Percentiles rank a stretch among this genome's conserved stretches.
Evolutionary conservation across 495 filamentous ascomycete species (phyloP).

Genomic region (Neurospora sublineolata): DNA sequence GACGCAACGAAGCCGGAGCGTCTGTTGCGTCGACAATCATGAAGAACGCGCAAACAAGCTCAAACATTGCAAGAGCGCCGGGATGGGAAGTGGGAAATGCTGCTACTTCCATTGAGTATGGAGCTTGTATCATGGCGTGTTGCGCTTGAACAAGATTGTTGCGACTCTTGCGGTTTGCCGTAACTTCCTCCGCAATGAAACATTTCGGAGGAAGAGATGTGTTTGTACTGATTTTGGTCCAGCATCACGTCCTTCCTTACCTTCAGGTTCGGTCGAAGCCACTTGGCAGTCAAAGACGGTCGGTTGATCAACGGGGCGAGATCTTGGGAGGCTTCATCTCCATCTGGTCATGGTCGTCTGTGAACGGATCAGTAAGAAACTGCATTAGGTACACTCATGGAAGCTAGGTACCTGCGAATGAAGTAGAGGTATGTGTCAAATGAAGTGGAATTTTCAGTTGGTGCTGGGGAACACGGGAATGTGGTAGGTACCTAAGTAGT

Average conservation of each 20-base stretch:
- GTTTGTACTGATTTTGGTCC: background rate
- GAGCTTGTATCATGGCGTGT: background rate
- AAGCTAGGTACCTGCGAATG: background rate
- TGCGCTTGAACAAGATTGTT: background rate
- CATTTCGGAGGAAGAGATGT: background rate
- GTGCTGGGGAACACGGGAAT: background rate
- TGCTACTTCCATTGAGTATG: background rate
- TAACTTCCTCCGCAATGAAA: background rate
- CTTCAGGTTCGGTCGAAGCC: background rate
- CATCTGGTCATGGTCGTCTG: background rate
- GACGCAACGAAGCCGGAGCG: background rate
- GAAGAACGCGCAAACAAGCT: background rate
- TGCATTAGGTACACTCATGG: background rate
- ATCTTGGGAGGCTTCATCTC: background rate
- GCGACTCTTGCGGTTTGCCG: background rate
- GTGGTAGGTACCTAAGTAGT: background rate
- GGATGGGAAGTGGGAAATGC: background rate
- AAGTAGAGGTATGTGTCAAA: background rate
- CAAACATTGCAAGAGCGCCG: background rate
- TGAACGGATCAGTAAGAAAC: background rate
- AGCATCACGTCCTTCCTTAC: background rate
- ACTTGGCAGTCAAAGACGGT: background rate
- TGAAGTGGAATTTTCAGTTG: background rate
- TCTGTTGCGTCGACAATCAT: background rate
- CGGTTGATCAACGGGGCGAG: background rate